Evolutionary conservation across 2,329 filamentous ascomycete species (phyloP), one percentile per base, ranked within the genome.

Genomic region (Scedosporium apiospermum): DNA sequence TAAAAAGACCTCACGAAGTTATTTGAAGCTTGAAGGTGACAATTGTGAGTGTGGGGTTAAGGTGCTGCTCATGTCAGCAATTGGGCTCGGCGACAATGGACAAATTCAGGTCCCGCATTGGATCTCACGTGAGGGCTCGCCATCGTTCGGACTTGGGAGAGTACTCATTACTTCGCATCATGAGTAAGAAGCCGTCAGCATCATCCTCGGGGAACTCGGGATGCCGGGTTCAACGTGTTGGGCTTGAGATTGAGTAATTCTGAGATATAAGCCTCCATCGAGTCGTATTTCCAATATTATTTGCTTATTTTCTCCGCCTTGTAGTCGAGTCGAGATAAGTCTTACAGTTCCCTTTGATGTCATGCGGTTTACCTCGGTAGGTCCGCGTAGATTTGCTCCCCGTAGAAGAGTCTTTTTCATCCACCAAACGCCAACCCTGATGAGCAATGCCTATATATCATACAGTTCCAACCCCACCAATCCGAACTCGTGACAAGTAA

Each of bases 381-480:
- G 51, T 23, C 18, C 44, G 44, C 44, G 21, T 18, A n/a, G 16
- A 18, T 49, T 18, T 23, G 51, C 6, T 23, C 6, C 51, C 55
- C 27, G 2, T 21, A 7, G 16, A 58, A 58, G 55, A 1, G 14
- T 27, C 55, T 9, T 38, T 34, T 38, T n/a, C 16, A 58, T 58
- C 55, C n/a, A 14, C 23, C 23, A 59, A 59, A 59, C 57, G 57
- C 57, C 57, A 46, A 61, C 46, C 59, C 7, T 10, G 41, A 53
- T 61, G 30, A 46, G 38, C 49, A 30, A 38, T 57, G 41, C 38
- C 62, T 42, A 61, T 26, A 41, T 64, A 63, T 62, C 57, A 53
- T 62, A 62, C 62, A 55, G 4, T 10, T 21, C 42, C 16, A 34
- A 27, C 7, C 30, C 30, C 14, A 9, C 6, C 34, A n/a, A 16